Percentiles rank a stretch among this genome's conserved stretches.
Conservation (phyloP, 2,329 filamentous ascomycete species). For the Diaporthe capsici region DNA sequence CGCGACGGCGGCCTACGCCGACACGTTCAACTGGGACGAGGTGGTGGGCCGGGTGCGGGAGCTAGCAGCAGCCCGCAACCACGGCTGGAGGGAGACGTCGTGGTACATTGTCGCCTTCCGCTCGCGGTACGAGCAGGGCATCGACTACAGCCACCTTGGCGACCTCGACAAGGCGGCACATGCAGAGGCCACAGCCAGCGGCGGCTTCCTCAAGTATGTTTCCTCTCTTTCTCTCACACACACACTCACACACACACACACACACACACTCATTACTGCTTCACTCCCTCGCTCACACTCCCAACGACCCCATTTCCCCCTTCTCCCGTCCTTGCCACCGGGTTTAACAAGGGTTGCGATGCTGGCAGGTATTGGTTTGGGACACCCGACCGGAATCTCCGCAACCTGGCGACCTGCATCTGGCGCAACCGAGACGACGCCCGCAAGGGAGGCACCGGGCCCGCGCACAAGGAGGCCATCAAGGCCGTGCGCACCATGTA, state of each 20-base stretch:
- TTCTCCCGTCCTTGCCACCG: background rate
- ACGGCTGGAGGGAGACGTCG: constrained; percentile 70
- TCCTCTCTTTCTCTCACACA: background rate
- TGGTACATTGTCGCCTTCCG: constrained; percentile 92
- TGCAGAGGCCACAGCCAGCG: constrained; percentile 82
- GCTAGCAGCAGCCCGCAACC: constrained; percentile 62
- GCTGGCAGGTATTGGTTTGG: constrained; percentile 86
- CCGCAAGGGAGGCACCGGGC: constrained; percentile 69
- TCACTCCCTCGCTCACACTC: constrained; percentile 19
- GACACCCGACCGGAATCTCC: constrained; percentile 74
- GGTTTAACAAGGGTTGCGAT: constrained; percentile 15
- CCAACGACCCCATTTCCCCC: background rate
- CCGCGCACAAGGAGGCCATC: constrained; percentile 75
- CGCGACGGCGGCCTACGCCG: constrained; percentile 79
- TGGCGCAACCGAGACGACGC: constrained; percentile 75
- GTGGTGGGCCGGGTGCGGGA: constrained; percentile 71
- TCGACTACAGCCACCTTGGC: constrained; percentile 77
- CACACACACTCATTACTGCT: constrained; percentile 42
- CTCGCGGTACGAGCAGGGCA: constrained; percentile 77
- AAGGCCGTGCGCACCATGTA: constrained; percentile 74
- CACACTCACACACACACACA: too few relatives aligned
- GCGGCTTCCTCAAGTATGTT: constrained; percentile 83
- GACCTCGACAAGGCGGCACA: constrained; percentile 84
- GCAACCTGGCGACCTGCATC: constrained; percentile 86
- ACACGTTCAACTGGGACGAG: constrained; percentile 82